Base-by-base conservation (phyloP, 495 filamentous ascomycete genomes). In the Hamigera avellanea region DNA sequence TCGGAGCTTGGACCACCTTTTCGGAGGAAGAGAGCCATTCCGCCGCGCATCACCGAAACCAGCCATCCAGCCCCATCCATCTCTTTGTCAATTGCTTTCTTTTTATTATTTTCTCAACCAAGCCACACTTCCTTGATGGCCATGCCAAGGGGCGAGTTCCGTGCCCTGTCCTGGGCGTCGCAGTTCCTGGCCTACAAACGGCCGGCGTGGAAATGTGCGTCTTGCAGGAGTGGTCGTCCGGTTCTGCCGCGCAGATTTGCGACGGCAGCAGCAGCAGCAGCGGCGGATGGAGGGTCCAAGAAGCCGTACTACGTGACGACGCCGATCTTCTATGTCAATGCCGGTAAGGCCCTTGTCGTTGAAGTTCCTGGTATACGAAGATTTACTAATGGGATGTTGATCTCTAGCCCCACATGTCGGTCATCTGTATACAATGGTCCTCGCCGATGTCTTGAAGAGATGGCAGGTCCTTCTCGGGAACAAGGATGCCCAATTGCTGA, bases 261-360 rank as follows among this genome's bases (percentile, higher is more conserved):
- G 36, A 58, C 62, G 17, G 45, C 44, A 17, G 41, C 41, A 1
- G 32, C 28, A 19, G 14, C 62, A 16, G 42, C 44, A 17, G 35
- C 57, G 36, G 28, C 50, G 13, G 38, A 44, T 25, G 37, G 38
- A 19, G 41, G 45, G 19, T 36, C 52, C 27, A 62, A 69, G 44
- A 96, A 98, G 66, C 88, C 93, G 4, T 95, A 80, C 69, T 96
- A 95, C 71, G 69, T 95, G 47, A 96, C 91, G 2, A 87, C 85
- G 6, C 91, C 91, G 6, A 99, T 99, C 33, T 99, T 96, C 68
- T 99, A 99, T 53, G 93, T 96, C 57, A 99, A 99, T 72, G 85
- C 88, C 15, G 78, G 87, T 93, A 69, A 33, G 6, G 27, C 31
- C 14, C 10, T 16, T 0, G 2, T 28, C 12, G 14, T 37, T 6